These are phyloP conservation scores for Ceriops tagal DNA, from an alignment of 345 rosid species.

Conservation along the genomic window DNA sequence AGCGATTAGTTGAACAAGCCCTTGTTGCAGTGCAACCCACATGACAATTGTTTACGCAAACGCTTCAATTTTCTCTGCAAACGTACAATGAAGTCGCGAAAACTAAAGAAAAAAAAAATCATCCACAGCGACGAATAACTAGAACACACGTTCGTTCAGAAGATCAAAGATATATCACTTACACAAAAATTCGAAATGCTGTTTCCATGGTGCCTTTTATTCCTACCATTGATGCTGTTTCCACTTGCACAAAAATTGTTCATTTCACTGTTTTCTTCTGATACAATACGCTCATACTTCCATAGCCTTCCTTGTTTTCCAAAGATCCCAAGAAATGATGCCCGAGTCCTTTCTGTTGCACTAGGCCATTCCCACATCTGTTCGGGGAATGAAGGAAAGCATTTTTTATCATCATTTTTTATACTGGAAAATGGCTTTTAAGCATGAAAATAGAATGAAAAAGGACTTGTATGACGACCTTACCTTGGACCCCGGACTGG, in stretches of 20 bases:
- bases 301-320: conserved; percentile 7
- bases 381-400: background rate
- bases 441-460: no score
- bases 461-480: background rate
- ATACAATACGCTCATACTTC: conserved; percentile 25
- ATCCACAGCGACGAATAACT: background rate
- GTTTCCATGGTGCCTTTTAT: conserved; percentile 4
- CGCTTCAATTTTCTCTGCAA: conserved; percentile 40
- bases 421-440: no score
- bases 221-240: background rate
- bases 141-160: background rate
- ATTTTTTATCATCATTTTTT: background rate
- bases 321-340: conserved; percentile 19
- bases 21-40: conserved; percentile 25
- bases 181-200: conserved; percentile 17
- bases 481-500: conserved; percentile 13
- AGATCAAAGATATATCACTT: background rate
- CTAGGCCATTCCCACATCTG: conserved; percentile 28
- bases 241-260: no score
- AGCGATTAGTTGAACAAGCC: background rate
- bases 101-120: background rate
- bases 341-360: conserved; percentile 7
- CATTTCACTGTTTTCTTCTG: conserved; percentile 10
- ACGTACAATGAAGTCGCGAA: background rate
- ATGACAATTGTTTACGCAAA: conserved; percentile 21